Conservation (phyloP, 257 asterid genomes). For the Gynochthodes officinalis region DNA sequence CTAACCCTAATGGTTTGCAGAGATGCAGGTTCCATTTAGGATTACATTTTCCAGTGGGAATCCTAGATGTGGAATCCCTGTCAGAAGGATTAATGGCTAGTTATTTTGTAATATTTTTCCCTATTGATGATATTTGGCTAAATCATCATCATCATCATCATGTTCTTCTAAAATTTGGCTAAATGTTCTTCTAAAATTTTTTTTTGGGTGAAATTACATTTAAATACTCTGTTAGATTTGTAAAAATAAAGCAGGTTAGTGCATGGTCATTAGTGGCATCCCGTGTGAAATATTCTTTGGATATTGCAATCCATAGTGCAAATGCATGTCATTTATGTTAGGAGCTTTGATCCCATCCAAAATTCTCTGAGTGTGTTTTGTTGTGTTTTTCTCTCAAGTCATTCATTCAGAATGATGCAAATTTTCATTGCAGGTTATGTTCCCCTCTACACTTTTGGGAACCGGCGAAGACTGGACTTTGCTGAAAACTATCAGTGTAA, state of each 20-base stretch:
- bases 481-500: constrained; percentile 95
- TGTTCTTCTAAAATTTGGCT: not conserved
- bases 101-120: not conserved
- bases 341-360: not conserved
- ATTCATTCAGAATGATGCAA: constrained; percentile 1
- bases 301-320: not conserved
- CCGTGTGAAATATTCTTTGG: not conserved
- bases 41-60: not conserved
- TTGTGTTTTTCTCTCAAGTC: not conserved
- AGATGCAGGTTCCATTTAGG: not conserved
- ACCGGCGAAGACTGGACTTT: constrained; percentile 94
- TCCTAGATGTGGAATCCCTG: not conserved
- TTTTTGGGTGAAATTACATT: constrained; percentile 1
- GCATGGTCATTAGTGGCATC: not conserved
- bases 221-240: not conserved
- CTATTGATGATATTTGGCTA: not conserved
- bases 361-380: not conserved
- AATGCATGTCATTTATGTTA: not conserved
- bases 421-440: constrained; percentile 63
- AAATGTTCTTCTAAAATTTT: no score
- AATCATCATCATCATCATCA: not conserved
- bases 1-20: not conserved
- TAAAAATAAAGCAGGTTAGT: not conserved
- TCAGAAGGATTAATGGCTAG: not conserved
- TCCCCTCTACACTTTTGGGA: constrained; percentile 95